Percentiles rank a stretch among this genome's conserved stretches.
Conservation (phyloP, 2,329 filamentous ascomycete genomes). For the Fusarium chuoi region DNA sequence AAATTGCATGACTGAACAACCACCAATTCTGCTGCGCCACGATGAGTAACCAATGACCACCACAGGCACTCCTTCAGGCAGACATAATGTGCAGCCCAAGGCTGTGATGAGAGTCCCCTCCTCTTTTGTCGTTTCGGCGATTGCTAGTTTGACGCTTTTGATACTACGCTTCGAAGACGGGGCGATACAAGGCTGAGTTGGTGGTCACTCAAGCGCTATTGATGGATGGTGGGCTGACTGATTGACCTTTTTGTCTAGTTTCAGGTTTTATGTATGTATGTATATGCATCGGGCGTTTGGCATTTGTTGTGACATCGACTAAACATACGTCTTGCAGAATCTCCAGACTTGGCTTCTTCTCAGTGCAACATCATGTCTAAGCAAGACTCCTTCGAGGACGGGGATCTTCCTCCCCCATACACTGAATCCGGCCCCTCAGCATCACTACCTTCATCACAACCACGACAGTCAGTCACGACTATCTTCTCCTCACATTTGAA, state of each 20-base stretch:
- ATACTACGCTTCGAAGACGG: background rate
- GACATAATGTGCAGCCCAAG: constrained; percentile 23
- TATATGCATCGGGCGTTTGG: constrained; percentile 20
- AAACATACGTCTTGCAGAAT: background rate
- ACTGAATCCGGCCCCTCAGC: constrained; percentile 28
- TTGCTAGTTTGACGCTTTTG: constrained; percentile 1
- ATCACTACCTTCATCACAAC: background rate
- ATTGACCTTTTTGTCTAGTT: background rate
- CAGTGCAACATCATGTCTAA: constrained; percentile 25
- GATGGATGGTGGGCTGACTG: constrained; percentile 26
- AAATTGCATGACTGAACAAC: constrained; percentile 14
- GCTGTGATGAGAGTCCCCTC: background rate
- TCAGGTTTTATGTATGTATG: background rate
- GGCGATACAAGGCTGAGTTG: constrained; percentile 29
- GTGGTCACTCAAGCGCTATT: background rate
- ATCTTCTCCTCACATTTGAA: constrained; percentile 51
- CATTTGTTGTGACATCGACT: background rate
- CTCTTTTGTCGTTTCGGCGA: background rate
- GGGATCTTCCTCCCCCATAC: constrained; percentile 43
- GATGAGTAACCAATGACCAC: background rate
- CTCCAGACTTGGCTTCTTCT: constrained; percentile 1
- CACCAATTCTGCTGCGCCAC: constrained; percentile 20
- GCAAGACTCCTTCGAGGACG: constrained; percentile 18
- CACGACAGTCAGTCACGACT: constrained; percentile 33
- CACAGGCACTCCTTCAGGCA: background rate